Evolutionary conservation across 148 eudicot genomes (phyloP).

Genomic region (Camellia japonica): DNA sequence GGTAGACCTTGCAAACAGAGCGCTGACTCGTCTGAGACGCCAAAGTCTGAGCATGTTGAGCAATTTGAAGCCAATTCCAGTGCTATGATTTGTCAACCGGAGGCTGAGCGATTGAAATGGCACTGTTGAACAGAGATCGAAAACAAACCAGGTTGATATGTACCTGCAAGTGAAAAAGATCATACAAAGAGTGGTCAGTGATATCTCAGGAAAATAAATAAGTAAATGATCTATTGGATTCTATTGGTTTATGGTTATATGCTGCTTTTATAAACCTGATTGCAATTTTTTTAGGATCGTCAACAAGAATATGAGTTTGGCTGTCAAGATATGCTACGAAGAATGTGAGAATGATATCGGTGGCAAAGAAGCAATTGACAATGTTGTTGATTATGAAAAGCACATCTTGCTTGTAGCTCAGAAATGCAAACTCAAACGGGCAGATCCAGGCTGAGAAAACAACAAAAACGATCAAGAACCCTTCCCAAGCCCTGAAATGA

Average conservation of each 20-base stretch:
- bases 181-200: background rate
- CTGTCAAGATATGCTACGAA: constrained; percentile 79
- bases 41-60: constrained; percentile 89
- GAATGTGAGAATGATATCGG: constrained; percentile 84
- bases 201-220: no score
- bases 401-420: constrained; percentile 42
- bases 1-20: constrained; percentile 79
- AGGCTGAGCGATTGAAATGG: constrained; percentile 70
- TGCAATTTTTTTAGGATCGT: constrained; percentile 70
- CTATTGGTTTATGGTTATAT: background rate
- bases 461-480: constrained; percentile 61
- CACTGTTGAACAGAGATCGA: constrained; percentile 79
- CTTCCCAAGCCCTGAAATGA: constrained; percentile 85
- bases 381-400: constrained; percentile 58
- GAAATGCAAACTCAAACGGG: constrained; percentile 86
- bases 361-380: constrained; percentile 72
- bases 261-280: constrained; percentile 36
- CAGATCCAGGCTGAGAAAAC: constrained; percentile 90
- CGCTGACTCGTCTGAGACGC: constrained; percentile 92
- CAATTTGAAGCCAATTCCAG: constrained; percentile 58
- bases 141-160: constrained; percentile 71
- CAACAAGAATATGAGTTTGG: constrained; percentile 65
- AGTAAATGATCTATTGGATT: background rate
- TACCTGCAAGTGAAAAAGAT: constrained; percentile 47
- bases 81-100: constrained; percentile 46